Evolutionary conservation across 441 rosid genomes (phyloP).

Genomic region (Eruca vesicaria): DNA sequence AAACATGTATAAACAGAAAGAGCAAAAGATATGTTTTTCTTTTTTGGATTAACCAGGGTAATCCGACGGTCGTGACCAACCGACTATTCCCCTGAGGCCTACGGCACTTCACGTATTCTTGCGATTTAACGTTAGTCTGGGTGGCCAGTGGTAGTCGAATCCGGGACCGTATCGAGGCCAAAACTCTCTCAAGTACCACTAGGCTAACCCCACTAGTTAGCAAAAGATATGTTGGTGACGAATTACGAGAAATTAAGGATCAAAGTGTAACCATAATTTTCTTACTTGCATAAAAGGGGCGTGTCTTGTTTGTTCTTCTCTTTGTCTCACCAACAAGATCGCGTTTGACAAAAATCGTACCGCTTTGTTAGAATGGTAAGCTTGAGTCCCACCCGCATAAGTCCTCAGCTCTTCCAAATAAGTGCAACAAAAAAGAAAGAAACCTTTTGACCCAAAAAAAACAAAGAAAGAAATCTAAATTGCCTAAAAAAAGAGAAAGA

Average conservation of each 20-base stretch:
- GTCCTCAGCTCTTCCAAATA: not conserved
- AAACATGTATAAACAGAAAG: not conserved
- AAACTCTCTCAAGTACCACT: too few species aligned
- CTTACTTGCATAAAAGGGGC: not conserved
- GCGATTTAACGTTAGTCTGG: too few species aligned
- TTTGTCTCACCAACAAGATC: not conserved
- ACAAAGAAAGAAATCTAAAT: not conserved
- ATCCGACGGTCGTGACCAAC: too few species aligned
- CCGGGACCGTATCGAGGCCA: too few species aligned
- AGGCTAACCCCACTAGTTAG: too few species aligned
- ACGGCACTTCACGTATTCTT: too few species aligned
- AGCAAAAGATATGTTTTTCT: too few species aligned
- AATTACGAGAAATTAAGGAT: not conserved
- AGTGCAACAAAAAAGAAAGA: not conserved
- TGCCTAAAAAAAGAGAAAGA: too few species aligned
- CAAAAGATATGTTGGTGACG: not conserved
- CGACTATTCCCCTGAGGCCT: too few species aligned
- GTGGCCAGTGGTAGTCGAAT: too few species aligned
- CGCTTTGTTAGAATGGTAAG: not conserved
- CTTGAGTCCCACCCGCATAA: not conserved
- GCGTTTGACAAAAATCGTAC: not conserved
- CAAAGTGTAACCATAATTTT: not conserved
- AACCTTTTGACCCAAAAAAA: too few species aligned
- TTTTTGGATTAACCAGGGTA: too few species aligned
- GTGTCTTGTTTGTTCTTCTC: not conserved